Percentiles rank a stretch among this genome's conserved stretches.
These are phyloP conservation scores for Leptographium wingfieldii DNA, from an alignment of 2,329 filamentous ascomycete genomes.

Conservation along the genomic window DNA sequence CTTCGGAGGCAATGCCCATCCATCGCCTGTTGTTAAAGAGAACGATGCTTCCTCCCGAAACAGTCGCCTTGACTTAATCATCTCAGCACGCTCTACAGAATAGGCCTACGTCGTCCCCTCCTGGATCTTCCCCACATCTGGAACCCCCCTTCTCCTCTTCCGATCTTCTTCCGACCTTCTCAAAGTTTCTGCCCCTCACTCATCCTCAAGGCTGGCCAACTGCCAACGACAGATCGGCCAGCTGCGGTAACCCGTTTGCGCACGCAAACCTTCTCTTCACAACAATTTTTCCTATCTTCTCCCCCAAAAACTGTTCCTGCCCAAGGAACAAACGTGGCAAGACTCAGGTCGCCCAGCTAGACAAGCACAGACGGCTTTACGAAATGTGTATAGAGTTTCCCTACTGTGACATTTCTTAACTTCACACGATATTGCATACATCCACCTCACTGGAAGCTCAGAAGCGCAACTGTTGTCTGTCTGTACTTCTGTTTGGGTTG, in stretches of 20 bases:
- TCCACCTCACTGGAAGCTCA: background rate
- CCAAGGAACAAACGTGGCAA: background rate
- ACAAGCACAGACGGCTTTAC: background rate
- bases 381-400: background rate
- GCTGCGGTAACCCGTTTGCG: background rate
- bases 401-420: background rate
- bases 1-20: background rate
- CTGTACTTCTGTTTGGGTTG: background rate
- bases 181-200: background rate
- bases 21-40: background rate
- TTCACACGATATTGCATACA: background rate
- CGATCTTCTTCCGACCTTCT: background rate
- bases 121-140: background rate
- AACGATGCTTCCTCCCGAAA: background rate
- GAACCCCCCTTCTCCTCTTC: background rate
- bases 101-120: background rate
- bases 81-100: background rate
- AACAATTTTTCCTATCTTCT: background rate
- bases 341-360: background rate
- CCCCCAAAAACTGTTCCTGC: background rate
- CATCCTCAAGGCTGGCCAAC: background rate
- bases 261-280: background rate
- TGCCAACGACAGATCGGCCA: background rate
- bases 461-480: background rate
- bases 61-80: background rate